phyloP scores from a whole-genome alignment of 208 protist genomes.

The Phytomonas francai region DNA sequence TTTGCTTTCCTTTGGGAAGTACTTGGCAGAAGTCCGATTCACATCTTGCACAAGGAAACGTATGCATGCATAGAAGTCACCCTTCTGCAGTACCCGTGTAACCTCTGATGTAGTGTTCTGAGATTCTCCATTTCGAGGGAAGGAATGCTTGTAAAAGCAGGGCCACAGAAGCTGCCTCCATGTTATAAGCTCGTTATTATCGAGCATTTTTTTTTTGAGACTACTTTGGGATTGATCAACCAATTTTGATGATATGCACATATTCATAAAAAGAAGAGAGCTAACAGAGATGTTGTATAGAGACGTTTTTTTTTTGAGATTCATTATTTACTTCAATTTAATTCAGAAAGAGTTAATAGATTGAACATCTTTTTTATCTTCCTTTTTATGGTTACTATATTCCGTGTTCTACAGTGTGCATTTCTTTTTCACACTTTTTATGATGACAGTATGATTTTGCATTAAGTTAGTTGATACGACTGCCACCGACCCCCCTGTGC shows the following conservation, averaged over 20 bases:
- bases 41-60: background rate
- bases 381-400: background rate
- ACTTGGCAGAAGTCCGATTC: background rate
- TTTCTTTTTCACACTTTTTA: conserved; percentile 5
- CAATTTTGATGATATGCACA: background rate
- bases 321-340: conserved; percentile 4
- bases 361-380: background rate
- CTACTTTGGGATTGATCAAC: background rate
- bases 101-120: background rate
- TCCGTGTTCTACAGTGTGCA: conserved; percentile 2
- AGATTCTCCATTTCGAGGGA: conserved; percentile 5
- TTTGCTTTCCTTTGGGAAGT: background rate
- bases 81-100: background rate
- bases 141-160: conserved; percentile 32
- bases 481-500: conserved; percentile 54
- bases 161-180: conserved; percentile 37
- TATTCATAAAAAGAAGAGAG: background rate
- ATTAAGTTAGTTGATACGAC: conserved; percentile 40
- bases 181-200: background rate
- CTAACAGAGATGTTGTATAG: background rate
- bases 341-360: background rate
- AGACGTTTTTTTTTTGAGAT: background rate
- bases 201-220: background rate
- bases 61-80: background rate
- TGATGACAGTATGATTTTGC: conserved; percentile 4